Evolutionary conservation across 2,329 filamentous ascomycete genomes (phyloP).

Genomic region (Teratosphaeria zuluensis): DNA sequence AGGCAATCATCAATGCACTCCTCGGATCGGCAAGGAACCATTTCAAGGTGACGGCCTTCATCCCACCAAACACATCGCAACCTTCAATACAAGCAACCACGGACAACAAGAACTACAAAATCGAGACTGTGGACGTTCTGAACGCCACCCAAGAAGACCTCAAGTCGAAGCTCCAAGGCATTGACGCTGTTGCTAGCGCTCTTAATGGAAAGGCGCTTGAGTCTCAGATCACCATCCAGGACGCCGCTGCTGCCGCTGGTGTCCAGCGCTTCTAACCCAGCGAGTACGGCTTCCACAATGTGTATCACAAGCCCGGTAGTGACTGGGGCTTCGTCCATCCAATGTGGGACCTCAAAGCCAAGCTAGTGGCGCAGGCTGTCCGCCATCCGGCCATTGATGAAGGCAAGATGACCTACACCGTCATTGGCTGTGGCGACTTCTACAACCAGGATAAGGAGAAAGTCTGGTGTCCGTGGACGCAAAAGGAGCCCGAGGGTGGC

Average conservation of each 20-base stretch:
- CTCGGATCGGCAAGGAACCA: neutral
- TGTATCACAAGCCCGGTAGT: neutral
- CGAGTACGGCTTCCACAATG: neutral
- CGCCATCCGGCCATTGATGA: neutral
- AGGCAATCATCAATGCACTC: neutral
- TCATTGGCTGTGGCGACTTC: slow-evolving; percentile 2
- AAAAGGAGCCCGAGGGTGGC: neutral
- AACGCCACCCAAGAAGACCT: neutral
- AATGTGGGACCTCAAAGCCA: slow-evolving; percentile 1
- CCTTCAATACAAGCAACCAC: neutral
- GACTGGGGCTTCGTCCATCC: slow-evolving; percentile 2
- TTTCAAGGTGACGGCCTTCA: slow-evolving; percentile 1
- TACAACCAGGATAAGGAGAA: neutral
- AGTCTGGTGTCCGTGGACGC: slow-evolving; percentile 2
- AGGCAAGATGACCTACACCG: neutral
- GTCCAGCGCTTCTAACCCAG: slow-evolving; percentile 1
- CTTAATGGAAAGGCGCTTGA: slow-evolving; percentile 1
- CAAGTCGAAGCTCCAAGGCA: neutral
- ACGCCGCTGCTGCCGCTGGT: neutral
- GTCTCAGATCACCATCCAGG: neutral
- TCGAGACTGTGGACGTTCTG: neutral
- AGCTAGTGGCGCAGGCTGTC: neutral
- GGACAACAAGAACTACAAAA: neutral
- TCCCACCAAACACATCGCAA: neutral
- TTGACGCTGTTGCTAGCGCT: neutral